phyloP scores from a whole-genome alignment of 345 rosid genomes.

The Populus davidiana region DNA sequence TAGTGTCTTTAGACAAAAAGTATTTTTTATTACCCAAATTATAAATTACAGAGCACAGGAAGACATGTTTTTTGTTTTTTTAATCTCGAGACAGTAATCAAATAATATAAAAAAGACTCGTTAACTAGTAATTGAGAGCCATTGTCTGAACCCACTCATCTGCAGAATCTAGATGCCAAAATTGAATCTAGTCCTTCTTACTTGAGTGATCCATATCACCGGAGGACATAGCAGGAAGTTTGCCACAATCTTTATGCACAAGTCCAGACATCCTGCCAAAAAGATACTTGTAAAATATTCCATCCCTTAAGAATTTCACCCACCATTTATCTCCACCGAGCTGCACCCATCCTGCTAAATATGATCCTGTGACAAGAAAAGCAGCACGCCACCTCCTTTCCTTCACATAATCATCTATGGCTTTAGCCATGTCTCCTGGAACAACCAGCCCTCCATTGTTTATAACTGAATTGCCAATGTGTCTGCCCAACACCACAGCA shows the following conservation, averaged over 20 bases:
- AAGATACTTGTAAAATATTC: constrained; percentile 16
- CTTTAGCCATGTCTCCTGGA: constrained; percentile 10
- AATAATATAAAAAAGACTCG: no score
- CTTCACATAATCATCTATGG: constrained; percentile 21
- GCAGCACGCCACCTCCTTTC: constrained; percentile 39
- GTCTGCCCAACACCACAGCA: constrained; percentile 38
- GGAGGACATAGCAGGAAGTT: constrained; percentile 15
- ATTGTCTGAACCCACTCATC: no score
- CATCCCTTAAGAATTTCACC: constrained; percentile 32
- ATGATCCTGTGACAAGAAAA: constrained; percentile 23
- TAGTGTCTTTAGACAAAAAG: no score
- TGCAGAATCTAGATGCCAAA: no score
- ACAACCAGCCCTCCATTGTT: constrained; percentile 3
- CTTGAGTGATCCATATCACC: background rate
- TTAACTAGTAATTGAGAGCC: no score
- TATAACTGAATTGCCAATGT: constrained; percentile 22
- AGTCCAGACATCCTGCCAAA: background rate
- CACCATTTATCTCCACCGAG: constrained; percentile 30
- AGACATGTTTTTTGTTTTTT: no score
- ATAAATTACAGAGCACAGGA: no score
- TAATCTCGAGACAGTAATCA: no score
- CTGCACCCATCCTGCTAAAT: constrained; percentile 38
- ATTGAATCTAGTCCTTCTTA: background rate
- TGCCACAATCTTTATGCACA: constrained; percentile 35
- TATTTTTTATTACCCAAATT: no score